Evolutionary conservation across 768 basidiomycete species (phyloP), one percentile per base, ranked within the genome.

Genomic region (Suillus fuscotomentosus): DNA sequence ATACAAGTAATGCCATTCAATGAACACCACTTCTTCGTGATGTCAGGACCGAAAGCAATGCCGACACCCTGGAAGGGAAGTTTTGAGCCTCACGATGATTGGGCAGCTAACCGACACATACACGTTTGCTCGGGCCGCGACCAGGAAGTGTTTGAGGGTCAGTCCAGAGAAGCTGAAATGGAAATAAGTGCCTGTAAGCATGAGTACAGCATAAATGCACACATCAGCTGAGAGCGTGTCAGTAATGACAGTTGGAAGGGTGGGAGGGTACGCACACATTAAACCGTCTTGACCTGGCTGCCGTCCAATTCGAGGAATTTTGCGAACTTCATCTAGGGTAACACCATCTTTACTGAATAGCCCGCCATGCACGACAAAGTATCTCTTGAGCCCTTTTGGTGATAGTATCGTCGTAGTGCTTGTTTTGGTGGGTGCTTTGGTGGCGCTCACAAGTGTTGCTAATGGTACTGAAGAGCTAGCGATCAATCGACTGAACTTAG

Each of bases 361-460:
- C 17, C 97, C 97, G 13, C 97, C 97, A 71, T 99, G 97, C 6
- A 97, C 94, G 67, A 99, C 88, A 69, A 97, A 97, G 78, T 91
- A 97, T 36, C 96, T 88, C 74, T 94, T 95, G 60, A 81, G 75
- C 10, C 95, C 95, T 62, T 92, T 82, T 1, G 91, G 85, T 17
- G 92, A 92, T 34, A 99, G 80, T 66, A 98, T 97, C 4, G 87
- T 81, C 10, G 80, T 79, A 8, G 72, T 50, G 24, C 71, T 72
- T 27, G 76, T 69, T 20, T 73, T 74, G 48, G 74, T 75, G 47
- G 86, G 88, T 14, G 74, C 81, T 74, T 84, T 84, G 1, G 92
- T 88, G 22, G 94, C 88, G 68, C 82, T 86, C 60, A 99, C 77
- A 55, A 99, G 83, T 6, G 95, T 96, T 22, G 94, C 88, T 54